Conservation (phyloP, 768 basidiomycete species). For the Psilocybe azurescens region DNA sequence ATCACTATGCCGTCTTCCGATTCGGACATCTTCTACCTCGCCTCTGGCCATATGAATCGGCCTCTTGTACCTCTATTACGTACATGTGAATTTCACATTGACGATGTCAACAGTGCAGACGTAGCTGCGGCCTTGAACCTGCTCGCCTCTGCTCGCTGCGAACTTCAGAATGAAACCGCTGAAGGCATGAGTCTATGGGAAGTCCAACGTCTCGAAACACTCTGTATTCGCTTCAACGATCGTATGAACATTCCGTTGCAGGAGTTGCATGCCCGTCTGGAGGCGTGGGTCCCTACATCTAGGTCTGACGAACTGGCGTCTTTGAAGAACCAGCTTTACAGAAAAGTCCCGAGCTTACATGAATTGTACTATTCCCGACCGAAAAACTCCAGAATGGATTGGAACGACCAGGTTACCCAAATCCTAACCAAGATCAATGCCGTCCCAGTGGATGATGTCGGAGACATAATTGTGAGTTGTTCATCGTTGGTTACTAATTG, state of each 20-base stretch:
- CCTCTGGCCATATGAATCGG: not conserved
- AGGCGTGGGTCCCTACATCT: slow-evolving; percentile 7
- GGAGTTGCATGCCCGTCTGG: slow-evolving; percentile 13
- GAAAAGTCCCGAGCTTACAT: slow-evolving; percentile 8
- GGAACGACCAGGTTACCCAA: slow-evolving; percentile 8
- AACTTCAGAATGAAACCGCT: not conserved
- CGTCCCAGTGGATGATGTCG: not conserved
- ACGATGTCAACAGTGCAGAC: not conserved
- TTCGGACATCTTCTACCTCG: slow-evolving; percentile 16
- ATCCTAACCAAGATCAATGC: slow-evolving; percentile 13
- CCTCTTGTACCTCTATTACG: slow-evolving; percentile 17
- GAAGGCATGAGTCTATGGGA: not conserved
- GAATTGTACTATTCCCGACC: not conserved
- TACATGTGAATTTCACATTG: slow-evolving; percentile 15
- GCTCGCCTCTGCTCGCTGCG: slow-evolving; percentile 15
- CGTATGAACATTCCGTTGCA: not conserved
- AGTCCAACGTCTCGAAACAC: slow-evolving; percentile 1
- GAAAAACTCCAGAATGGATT: not conserved
- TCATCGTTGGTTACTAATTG: too few species aligned
- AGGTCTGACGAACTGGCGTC: not conserved
- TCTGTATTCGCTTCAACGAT: slow-evolving; percentile 16
- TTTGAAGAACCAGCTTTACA: slow-evolving; percentile 6
- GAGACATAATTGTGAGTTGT: slow-evolving; percentile 16
- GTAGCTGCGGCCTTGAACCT: slow-evolving; percentile 9
- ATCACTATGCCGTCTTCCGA: slow-evolving; percentile 15